Evolutionary conservation across 108 stramenopile species (phyloP).

Genomic region (Fragilariopsis cylindrus): DNA sequence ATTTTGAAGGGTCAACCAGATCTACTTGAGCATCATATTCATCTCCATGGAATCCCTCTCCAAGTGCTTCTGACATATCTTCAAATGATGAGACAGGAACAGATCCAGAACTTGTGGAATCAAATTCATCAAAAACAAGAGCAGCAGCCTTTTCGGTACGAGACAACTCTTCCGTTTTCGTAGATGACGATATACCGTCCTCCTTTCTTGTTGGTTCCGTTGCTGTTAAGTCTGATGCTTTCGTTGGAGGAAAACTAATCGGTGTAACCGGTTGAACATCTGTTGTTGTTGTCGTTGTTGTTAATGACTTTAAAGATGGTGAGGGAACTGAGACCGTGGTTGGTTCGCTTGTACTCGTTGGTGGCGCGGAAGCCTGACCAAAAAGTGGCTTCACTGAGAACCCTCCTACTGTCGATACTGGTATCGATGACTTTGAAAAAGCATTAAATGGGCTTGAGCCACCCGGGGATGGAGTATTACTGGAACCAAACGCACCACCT

Average conservation of each 20-base stretch:
- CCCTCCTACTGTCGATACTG: not conserved
- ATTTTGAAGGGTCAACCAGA: constrained; percentile 49
- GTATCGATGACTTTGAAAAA: constrained; percentile 18
- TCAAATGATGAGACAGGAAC: constrained; percentile 59
- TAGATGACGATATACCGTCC: not conserved
- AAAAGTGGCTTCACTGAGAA: constrained; percentile 29
- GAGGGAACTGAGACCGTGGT: no score
- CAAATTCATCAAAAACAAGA: constrained; percentile 51
- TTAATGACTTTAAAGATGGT: no score
- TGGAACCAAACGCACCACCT: not conserved
- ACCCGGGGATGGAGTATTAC: not conserved
- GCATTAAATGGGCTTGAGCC: constrained; percentile 24
- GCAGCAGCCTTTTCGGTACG: not conserved
- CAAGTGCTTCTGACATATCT: constrained; percentile 68
- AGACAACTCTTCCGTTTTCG: not conserved
- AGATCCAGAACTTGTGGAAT: constrained; percentile 34
- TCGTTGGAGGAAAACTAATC: not conserved
- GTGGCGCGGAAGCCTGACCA: not conserved
- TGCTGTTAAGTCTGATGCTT: not conserved
- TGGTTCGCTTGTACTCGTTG: no score
- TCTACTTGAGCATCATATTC: constrained; percentile 68
- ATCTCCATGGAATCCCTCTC: constrained; percentile 87
- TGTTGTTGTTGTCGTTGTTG: no score
- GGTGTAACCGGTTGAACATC: no score
- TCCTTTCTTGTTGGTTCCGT: not conserved